These are phyloP conservation scores for Mycosphaerelloides madeirae DNA, from an alignment of 2,329 filamentous ascomycete species.

Conservation along the genomic window DNA sequence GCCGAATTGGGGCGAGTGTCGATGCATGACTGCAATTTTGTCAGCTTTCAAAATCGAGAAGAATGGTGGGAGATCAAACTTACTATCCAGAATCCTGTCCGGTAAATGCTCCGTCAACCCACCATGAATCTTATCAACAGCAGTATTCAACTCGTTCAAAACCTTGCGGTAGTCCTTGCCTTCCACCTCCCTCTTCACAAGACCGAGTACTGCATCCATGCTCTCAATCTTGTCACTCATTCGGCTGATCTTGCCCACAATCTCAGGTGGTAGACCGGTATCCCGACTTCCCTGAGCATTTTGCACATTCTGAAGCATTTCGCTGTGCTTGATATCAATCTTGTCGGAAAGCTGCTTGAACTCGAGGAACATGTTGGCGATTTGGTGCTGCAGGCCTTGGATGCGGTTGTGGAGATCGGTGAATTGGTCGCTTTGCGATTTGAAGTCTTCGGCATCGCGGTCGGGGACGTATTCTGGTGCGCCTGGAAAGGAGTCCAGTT, in stretches of 20 bases:
- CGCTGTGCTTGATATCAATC: constrained; percentile 54
- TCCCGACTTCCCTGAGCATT: constrained; percentile 46
- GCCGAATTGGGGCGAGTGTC: constrained; percentile 53
- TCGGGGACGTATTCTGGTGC: constrained; percentile 39
- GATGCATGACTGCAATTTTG: constrained; percentile 9
- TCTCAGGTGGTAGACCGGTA: constrained; percentile 19
- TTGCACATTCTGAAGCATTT: constrained; percentile 44
- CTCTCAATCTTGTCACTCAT: constrained; percentile 21
- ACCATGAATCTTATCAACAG: constrained; percentile 51
- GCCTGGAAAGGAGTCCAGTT: constrained; percentile 38
- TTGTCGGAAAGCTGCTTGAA: constrained; percentile 49
- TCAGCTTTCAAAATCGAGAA: constrained; percentile 4
- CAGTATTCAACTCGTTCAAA: constrained; percentile 51
- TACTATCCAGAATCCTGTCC: constrained; percentile 46
- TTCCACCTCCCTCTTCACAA: constrained; percentile 52
- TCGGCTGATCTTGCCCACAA: constrained; percentile 17
- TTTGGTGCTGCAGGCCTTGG: constrained; percentile 65
- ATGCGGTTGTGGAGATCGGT: constrained; percentile 79
- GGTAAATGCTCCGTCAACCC: constrained; percentile 51
- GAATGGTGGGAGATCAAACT: constrained; percentile 23
- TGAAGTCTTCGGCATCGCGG: constrained; percentile 34
- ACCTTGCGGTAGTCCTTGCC: constrained; percentile 54
- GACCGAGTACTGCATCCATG: constrained; percentile 49
- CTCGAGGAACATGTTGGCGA: constrained; percentile 58
- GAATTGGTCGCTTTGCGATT: constrained; percentile 59